Percentiles rank a stretch among this genome's conserved stretches.
phyloP scores from a whole-genome alignment of 164 flowering plant species.

The Aristolochia californica region DNA sequence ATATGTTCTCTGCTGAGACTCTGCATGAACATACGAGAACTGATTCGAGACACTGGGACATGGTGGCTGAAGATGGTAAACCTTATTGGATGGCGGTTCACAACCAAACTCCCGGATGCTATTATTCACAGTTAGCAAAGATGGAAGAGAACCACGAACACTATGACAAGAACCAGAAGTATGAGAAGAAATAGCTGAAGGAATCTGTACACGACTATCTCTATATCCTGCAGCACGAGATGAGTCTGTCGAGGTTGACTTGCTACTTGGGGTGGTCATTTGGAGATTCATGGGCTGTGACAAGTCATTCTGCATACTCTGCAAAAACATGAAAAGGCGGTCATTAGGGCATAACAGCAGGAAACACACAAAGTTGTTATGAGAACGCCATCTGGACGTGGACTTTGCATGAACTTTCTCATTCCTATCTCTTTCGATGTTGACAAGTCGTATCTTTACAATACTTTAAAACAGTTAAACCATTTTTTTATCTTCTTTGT shows the following conservation, averaged over 20 bases:
- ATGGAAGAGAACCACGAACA: slow-evolving; percentile 21
- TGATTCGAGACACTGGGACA: slow-evolving; percentile 60
- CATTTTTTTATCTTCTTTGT: too few species aligned
- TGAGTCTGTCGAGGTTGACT: slow-evolving; percentile 20
- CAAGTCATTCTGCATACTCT: slow-evolving; percentile 28
- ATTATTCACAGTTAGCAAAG: slow-evolving; percentile 22
- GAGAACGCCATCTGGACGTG: too few species aligned
- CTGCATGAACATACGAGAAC: slow-evolving; percentile 58
- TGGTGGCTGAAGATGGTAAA: slow-evolving; percentile 60
- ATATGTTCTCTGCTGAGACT: slow-evolving; percentile 33
- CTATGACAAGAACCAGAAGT: slow-evolving; percentile 20
- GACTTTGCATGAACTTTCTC: too few species aligned
- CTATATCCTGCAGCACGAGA: slow-evolving; percentile 28
- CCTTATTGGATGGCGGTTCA: slow-evolving; percentile 26
- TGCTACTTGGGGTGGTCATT: slow-evolving; percentile 16
- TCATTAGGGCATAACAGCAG: background rate
- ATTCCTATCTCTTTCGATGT: too few species aligned
- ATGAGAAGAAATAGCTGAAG: slow-evolving; percentile 22
- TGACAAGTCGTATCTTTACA: too few species aligned
- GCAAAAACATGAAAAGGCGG: slow-evolving; percentile 4
- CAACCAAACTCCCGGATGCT: slow-evolving; percentile 26
- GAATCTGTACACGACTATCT: slow-evolving; percentile 29
- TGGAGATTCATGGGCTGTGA: slow-evolving; percentile 20
- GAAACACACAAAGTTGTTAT: too few species aligned
- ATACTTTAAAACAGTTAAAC: too few species aligned